Evolutionary conservation across 306 rosid genomes (phyloP).

Genomic region (Mimosa bimucronata): DNA sequence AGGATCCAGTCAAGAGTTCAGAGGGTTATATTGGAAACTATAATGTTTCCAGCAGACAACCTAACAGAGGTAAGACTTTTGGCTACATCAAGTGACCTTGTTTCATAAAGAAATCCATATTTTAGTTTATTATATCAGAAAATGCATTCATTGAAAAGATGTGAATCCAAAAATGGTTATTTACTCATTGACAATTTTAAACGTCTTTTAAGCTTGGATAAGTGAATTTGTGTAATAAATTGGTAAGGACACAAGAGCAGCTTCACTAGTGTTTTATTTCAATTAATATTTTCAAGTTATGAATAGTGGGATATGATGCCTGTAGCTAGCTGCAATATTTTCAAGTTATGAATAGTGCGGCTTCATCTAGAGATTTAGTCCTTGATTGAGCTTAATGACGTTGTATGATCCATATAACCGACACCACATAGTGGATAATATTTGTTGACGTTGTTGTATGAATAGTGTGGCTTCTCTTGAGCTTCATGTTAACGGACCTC

Average conservation of each 20-base stretch:
- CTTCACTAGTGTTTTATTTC: conserved; percentile 19
- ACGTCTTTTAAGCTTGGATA: conserved; percentile 16
- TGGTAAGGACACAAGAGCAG: conserved; percentile 27
- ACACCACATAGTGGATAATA: too few relatives aligned
- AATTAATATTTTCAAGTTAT: conserved; percentile 10
- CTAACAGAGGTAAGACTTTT: conserved; percentile 79
- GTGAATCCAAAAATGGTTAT: background rate
- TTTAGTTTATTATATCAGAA: background rate
- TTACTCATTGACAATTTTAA: background rate
- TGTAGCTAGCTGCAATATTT: too few relatives aligned
- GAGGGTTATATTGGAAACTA: conserved; percentile 77
- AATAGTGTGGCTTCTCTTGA: background rate
- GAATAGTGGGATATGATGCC: too few relatives aligned
- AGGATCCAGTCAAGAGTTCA: conserved; percentile 60
- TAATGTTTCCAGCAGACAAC: conserved; percentile 73
- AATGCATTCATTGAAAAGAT: background rate
- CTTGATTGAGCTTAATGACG: too few relatives aligned
- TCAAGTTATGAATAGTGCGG: background rate
- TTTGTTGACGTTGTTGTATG: background rate
- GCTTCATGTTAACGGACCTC: background rate
- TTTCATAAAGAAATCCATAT: conserved; percentile 20
- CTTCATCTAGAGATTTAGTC: too few relatives aligned
- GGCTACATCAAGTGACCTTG: conserved; percentile 11
- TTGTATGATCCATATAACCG: too few relatives aligned
- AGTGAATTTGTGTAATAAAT: conserved; percentile 12